These are phyloP conservation scores for Triglochin maritima DNA, from an alignment of 106 monocot species.

Conservation along the genomic window DNA sequence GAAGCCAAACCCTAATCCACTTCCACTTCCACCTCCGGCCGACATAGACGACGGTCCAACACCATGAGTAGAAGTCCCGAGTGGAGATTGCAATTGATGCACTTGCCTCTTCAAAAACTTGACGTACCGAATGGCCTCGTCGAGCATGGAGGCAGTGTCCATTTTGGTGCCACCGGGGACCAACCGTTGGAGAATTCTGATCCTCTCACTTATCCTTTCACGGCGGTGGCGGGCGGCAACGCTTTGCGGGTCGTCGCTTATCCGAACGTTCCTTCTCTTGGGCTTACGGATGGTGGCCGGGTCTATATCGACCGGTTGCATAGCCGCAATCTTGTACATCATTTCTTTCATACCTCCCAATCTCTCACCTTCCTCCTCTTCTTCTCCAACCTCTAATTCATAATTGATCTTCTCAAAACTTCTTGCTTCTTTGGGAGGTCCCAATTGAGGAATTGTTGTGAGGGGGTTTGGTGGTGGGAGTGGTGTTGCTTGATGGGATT, in stretches of 20 bases:
- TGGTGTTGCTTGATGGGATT: no score
- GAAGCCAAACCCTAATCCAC: slow-evolving; percentile 36
- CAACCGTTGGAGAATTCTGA: slow-evolving; percentile 46
- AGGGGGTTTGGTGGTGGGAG: no score
- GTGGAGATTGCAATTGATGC: not conserved
- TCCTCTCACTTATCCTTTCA: slow-evolving; percentile 46
- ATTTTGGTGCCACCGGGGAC: slow-evolving; percentile 57
- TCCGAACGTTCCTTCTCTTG: slow-evolving; percentile 40
- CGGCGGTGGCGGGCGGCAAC: slow-evolving; percentile 45
- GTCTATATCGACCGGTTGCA: slow-evolving; percentile 60
- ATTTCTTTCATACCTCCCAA: slow-evolving; percentile 62
- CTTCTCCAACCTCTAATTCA: not conserved
- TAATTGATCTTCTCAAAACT: not conserved
- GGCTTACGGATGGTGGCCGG: slow-evolving; percentile 47
- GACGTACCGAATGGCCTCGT: slow-evolving; percentile 51
- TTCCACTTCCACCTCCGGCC: slow-evolving; percentile 11
- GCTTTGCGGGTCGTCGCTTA: slow-evolving; percentile 61
- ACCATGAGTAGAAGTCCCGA: slow-evolving; percentile 2
- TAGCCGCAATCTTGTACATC: slow-evolving; percentile 58
- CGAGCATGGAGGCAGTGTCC: slow-evolving; percentile 61
- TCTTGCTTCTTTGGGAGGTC: not conserved
- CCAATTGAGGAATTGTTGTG: not conserved
- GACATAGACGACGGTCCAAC: slow-evolving; percentile 11
- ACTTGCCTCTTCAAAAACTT: slow-evolving; percentile 25
- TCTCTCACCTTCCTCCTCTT: slow-evolving; percentile 21